These are phyloP conservation scores for Paraphaeosphaeria sporulosa DNA, from an alignment of 2,329 filamentous ascomycete species.

Conservation along the genomic window DNA sequence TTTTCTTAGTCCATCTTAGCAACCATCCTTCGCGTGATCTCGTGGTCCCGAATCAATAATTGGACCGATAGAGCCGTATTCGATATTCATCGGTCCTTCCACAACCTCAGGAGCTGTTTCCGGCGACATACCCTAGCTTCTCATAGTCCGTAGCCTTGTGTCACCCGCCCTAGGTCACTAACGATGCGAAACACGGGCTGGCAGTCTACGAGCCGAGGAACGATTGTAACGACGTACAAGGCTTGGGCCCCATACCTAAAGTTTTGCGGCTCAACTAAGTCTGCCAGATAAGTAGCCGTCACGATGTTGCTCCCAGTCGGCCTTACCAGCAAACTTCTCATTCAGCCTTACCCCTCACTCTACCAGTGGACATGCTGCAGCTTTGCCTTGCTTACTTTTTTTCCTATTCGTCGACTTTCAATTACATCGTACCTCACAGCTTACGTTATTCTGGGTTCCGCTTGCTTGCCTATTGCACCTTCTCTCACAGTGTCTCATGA, in stretches of 20 bases:
- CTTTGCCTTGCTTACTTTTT: not conserved
- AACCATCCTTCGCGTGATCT: not conserved
- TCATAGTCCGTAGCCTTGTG: not conserved
- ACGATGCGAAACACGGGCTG: not conserved
- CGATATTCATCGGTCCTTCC: not conserved
- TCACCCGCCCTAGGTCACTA: not conserved
- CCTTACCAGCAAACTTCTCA: not conserved
- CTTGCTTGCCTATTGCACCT: not conserved
- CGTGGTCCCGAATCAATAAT: not conserved
- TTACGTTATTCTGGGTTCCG: constrained; percentile 1
- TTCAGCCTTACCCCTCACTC: not conserved
- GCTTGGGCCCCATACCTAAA: not conserved
- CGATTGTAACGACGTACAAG: not conserved
- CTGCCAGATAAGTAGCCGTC: not conserved
- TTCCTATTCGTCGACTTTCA: not conserved
- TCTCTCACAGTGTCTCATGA: not conserved
- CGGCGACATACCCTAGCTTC: not conserved
- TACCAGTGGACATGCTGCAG: constrained; percentile 2
- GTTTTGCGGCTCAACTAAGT: not conserved
- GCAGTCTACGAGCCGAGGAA: not conserved
- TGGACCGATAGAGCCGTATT: not conserved
- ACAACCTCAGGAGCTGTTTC: not conserved
- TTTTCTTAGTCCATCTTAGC: not conserved
- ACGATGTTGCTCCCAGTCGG: not conserved
- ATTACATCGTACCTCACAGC: not conserved